These are phyloP conservation scores for Cutaneotrichosporon sp. DNA, from an alignment of 1,284 basidiomycete genomes.

Conservation along the genomic window DNA sequence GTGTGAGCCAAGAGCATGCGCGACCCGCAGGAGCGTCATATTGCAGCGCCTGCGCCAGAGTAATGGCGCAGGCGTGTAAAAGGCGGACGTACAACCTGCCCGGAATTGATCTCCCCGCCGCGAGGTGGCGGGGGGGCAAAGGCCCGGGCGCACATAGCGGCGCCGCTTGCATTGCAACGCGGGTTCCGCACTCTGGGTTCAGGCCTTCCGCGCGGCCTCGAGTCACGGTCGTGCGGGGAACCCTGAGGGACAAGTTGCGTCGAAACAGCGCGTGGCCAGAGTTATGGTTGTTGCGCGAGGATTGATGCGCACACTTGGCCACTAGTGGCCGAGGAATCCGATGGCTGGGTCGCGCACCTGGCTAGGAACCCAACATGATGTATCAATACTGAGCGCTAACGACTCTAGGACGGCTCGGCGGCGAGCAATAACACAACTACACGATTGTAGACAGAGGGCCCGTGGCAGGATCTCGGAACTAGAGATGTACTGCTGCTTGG, in stretches of 20 bases:
- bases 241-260: constrained; percentile 9
- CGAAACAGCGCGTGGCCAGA: constrained; percentile 20
- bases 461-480: not conserved
- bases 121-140: constrained; percentile 23
- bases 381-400: constrained; percentile 69
- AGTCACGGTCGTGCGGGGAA: constrained; percentile 14
- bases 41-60: constrained; percentile 15
- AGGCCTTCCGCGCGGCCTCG: constrained; percentile 21
- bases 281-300: constrained; percentile 15
- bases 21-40: constrained; percentile 17
- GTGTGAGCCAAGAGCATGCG: constrained; percentile 26
- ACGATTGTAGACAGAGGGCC: not conserved
- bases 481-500: too few species aligned
- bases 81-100: constrained; percentile 27
- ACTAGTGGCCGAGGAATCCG: not conserved
- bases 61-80: constrained; percentile 19
- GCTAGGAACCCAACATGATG: constrained; percentile 37
- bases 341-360: constrained; percentile 9
- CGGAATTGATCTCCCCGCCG: constrained; percentile 18
- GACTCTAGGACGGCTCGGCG: constrained; percentile 2
- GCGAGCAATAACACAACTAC: not conserved
- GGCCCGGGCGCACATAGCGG: constrained; percentile 21
- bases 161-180: not conserved
- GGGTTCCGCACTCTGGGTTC: constrained; percentile 21
- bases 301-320: constrained; percentile 16